Evolutionary conservation across 495 filamentous ascomycete species (phyloP).

Genomic region (Astrothelium macrocarpum): DNA sequence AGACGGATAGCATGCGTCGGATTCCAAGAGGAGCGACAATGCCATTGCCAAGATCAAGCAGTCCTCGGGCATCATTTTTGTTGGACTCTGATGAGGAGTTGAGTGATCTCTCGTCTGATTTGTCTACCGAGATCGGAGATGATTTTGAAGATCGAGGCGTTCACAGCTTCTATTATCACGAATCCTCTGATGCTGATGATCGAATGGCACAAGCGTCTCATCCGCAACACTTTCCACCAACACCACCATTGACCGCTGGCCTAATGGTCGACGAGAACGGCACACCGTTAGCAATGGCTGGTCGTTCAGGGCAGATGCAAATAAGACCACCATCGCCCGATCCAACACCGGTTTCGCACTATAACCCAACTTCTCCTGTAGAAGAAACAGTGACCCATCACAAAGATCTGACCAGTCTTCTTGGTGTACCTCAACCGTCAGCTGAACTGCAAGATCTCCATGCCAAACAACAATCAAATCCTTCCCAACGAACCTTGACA

Average conservation of each 20-base stretch:
- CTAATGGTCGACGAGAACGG: conserved; percentile 10
- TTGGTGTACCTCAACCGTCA: background rate
- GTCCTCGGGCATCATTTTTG: conserved; percentile 47
- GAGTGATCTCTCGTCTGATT: conserved; percentile 71
- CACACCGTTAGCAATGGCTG: conserved; percentile 18
- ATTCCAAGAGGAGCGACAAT: conserved; percentile 39
- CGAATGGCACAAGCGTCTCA: conserved; percentile 48
- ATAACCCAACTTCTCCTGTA: background rate
- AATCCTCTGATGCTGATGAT: conserved; percentile 25
- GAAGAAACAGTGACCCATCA: background rate
- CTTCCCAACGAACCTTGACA: background rate
- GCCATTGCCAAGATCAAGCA: conserved; percentile 32
- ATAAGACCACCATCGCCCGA: conserved; percentile 8
- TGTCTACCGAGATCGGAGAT: conserved; percentile 58
- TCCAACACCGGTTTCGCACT: background rate
- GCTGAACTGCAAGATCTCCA: background rate
- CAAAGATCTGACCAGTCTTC: conserved; percentile 1
- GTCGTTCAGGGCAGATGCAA: conserved; percentile 6
- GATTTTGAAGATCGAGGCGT: conserved; percentile 35
- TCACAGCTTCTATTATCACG: conserved; percentile 36
- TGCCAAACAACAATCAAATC: background rate
- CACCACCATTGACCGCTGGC: conserved; percentile 58
- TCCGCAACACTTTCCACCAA: conserved; percentile 63
- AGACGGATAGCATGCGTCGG: conserved; percentile 47
- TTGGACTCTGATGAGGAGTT: conserved; percentile 58